Percentiles rank a stretch among this genome's conserved stretches.
Conservation (phyloP, 169 alveolate species). For the Besnoitia besnoiti region DNA sequence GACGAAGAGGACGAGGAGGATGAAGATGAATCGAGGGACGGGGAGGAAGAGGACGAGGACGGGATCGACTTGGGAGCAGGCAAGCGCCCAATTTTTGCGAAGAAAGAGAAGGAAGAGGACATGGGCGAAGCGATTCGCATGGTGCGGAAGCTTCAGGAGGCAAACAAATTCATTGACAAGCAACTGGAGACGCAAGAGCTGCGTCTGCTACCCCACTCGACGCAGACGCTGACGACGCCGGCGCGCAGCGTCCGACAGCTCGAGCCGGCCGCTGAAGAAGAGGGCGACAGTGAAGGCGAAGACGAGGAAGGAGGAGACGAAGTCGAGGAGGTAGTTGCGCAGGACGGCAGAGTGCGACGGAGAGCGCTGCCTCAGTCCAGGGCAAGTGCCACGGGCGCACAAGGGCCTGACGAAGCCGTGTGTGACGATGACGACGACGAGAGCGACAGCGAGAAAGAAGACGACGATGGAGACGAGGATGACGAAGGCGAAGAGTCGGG, state of each 20-base stretch:
- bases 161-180: conserved; percentile 9
- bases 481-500: conserved; percentile 68
- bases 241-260: neutral
- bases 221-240: neutral
- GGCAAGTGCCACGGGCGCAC: neutral
- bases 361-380: neutral
- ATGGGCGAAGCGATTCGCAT: conserved; percentile 84
- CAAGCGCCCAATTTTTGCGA: neutral
- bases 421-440: conserved; percentile 70
- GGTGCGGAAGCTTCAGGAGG: conserved; percentile 86
- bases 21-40: conserved; percentile 44
- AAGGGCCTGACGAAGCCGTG: neutral
- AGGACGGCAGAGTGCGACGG: neutral
- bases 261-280: neutral
- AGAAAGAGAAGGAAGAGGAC: neutral
- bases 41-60: conserved; percentile 62
- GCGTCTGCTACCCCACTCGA: conserved; percentile 11
- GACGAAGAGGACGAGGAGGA: conserved; percentile 47
- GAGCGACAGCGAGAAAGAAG: conserved; percentile 74
- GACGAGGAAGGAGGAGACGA: conserved; percentile 49
- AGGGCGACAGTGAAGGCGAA: neutral
- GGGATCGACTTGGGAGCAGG: conserved; percentile 45
- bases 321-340: conserved; percentile 22
- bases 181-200: conserved; percentile 6
- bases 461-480: conserved; percentile 59